Percentiles rank a stretch among this genome's conserved stretches.
Evolutionary conservation across 2,329 filamentous ascomycete genomes (phyloP).

Genomic region (Fusarium floridanum): DNA sequence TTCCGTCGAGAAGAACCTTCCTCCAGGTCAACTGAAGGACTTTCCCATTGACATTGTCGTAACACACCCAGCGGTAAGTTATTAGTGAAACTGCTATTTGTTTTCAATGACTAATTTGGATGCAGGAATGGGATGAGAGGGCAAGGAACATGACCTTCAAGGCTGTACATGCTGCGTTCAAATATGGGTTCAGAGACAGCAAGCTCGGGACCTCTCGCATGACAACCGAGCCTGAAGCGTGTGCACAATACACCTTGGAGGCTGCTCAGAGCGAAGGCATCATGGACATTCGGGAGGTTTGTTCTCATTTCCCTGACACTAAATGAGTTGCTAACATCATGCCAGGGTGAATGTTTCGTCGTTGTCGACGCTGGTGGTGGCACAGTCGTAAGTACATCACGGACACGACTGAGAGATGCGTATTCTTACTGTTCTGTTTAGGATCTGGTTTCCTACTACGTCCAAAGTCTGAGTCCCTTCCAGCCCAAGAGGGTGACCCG

Average conservation of each 20-base stretch:
- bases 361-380: conserved; percentile 32
- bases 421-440: background rate
- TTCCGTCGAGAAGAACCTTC: conserved; percentile 14
- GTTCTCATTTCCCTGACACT: background rate
- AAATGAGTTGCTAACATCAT: background rate
- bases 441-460: conserved; percentile 25
- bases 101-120: background rate
- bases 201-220: conserved; percentile 5
- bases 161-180: conserved; percentile 24
- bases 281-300: conserved; percentile 11
- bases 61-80: conserved; percentile 26
- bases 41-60: conserved; percentile 30
- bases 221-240: conserved; percentile 26
- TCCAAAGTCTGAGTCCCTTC: conserved; percentile 12
- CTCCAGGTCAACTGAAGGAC: background rate
- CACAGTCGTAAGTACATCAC: conserved; percentile 19
- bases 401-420: too few species aligned
- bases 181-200: conserved; percentile 8
- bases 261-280: background rate
- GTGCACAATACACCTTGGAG: conserved; percentile 26
- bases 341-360: conserved; percentile 24
- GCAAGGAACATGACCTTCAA: conserved; percentile 25
- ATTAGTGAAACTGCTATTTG: fast-evolving
- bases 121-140: conserved; percentile 27
- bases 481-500: background rate